Evolutionary conservation across 768 basidiomycete species (phyloP).

Genomic region (Lactarius vividus): DNA sequence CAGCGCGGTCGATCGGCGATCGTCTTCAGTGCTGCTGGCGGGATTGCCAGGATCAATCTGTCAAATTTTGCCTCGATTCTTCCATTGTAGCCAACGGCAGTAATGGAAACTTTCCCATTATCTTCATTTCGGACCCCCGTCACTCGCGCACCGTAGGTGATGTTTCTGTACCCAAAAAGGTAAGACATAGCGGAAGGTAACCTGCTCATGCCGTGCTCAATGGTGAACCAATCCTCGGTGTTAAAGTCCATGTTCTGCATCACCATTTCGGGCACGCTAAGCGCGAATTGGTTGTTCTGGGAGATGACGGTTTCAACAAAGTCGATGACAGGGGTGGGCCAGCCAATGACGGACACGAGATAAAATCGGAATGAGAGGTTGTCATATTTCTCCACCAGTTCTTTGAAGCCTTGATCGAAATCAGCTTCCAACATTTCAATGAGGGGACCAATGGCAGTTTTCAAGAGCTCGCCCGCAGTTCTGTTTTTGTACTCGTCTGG

Average conservation of each 20-base stretch:
- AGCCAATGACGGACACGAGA: constrained; percentile 17
- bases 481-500: constrained; percentile 16
- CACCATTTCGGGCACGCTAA: constrained; percentile 30
- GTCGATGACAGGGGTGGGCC: constrained; percentile 28
- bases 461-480: constrained; percentile 21
- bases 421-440: constrained; percentile 17
- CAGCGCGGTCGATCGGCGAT: constrained; percentile 30
- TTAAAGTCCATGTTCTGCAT: constrained; percentile 31
- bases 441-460: constrained; percentile 18
- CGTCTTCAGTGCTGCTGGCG: constrained; percentile 30
- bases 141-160: constrained; percentile 24
- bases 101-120: constrained; percentile 25
- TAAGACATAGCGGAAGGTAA: constrained; percentile 29
- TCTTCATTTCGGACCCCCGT: neutral
- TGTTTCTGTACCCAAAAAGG: constrained; percentile 28
- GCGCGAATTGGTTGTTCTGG: constrained; percentile 31
- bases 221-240: constrained; percentile 28
- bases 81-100: constrained; percentile 6
- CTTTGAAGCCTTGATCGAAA: constrained; percentile 22
- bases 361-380: constrained; percentile 30
- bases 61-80: constrained; percentile 24
- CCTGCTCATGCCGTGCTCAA: constrained; percentile 28
- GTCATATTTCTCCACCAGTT: constrained; percentile 26
- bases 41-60: constrained; percentile 30
- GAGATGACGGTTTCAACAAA: constrained; percentile 30